A percentile compares a stretch with the other conserved stretches of the same genome.
Evolutionary conservation across 2,329 filamentous ascomycete genomes (phyloP).

Genomic region (Fusarium transvaalense): DNA sequence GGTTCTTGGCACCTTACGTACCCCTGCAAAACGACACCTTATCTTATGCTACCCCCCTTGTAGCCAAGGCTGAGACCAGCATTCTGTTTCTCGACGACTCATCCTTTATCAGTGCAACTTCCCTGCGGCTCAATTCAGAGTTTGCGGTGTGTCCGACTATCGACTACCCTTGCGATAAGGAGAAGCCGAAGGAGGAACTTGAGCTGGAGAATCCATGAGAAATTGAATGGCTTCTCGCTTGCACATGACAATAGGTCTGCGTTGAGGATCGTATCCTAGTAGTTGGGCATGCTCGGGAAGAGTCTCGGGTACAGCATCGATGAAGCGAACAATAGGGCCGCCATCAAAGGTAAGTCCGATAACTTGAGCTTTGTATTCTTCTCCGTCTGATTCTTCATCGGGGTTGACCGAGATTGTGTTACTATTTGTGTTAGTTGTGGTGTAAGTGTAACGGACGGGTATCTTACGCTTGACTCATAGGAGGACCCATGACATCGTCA

Average conservation of each 20-base stretch:
- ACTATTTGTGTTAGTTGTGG: constrained; percentile 44
- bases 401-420: constrained; percentile 55
- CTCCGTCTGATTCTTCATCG: constrained; percentile 51
- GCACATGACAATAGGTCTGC: constrained; percentile 57
- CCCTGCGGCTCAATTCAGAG: neutral
- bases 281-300: constrained; percentile 53
- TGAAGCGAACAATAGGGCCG: constrained; percentile 61
- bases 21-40: constrained; percentile 8
- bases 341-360: constrained; percentile 61
- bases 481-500: constrained; percentile 49
- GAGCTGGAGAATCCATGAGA: constrained; percentile 41
- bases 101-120: neutral
- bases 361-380: constrained; percentile 53
- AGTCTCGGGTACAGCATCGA: constrained; percentile 50
- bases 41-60: constrained; percentile 4
- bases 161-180: constrained; percentile 29
- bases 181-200: constrained; percentile 14
- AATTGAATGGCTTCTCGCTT: constrained; percentile 53
- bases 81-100: neutral
- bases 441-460: too few species aligned
- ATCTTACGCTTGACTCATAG: constrained; percentile 61
- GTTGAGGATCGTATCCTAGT: constrained; percentile 53
- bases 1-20: constrained; percentile 5
- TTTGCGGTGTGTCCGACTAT: neutral
- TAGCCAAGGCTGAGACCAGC: neutral